Conservation (phyloP, 2,329 filamentous ascomycete genomes). For the Coniella vitis region DNA sequence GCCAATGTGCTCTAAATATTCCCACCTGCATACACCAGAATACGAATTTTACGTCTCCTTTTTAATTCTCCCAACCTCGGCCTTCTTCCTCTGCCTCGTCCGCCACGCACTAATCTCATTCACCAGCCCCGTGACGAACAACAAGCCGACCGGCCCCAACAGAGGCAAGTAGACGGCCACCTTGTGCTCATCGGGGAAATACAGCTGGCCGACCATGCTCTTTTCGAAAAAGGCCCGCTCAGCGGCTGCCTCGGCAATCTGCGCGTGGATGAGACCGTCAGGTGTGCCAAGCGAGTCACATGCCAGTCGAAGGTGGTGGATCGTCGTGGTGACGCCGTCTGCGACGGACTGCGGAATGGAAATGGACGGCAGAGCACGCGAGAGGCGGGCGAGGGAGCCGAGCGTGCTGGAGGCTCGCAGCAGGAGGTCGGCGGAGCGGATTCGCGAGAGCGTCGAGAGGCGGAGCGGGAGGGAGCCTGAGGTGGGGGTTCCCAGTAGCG, state of each 20-base stretch:
- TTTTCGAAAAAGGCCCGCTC: slow-evolving; percentile 97
- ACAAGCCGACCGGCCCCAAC: slow-evolving; percentile 84
- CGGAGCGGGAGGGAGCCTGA: slow-evolving; percentile 79
- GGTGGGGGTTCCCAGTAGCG: slow-evolving; percentile 77
- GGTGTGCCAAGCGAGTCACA: slow-evolving; percentile 62
- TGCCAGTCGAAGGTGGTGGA: slow-evolving; percentile 68
- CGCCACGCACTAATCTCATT: slow-evolving; percentile 69
- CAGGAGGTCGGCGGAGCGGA: slow-evolving; percentile 77
- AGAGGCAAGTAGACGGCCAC: slow-evolving; percentile 91
- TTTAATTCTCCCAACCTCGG: slow-evolving; percentile 26
- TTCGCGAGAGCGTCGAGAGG: slow-evolving; percentile 76
- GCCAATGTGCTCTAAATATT: too few relatives aligned
- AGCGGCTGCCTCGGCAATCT: slow-evolving; percentile 79
- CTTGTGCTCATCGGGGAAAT: slow-evolving; percentile 98
- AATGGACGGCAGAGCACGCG: slow-evolving; percentile 77
- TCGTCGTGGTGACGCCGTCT: slow-evolving; percentile 73
- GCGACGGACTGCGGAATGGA: slow-evolving; percentile 85
- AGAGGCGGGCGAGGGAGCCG: slow-evolving; percentile 84
- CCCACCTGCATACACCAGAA: slow-evolving; percentile 42
- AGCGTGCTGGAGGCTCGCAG: slow-evolving; percentile 88
- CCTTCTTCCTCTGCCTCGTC: slow-evolving; percentile 38
- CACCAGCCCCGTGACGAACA: slow-evolving; percentile 73
- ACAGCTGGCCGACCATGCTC: slow-evolving; percentile 97
- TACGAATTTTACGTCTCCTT: slow-evolving; percentile 22
- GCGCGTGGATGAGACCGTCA: slow-evolving; percentile 70